These are phyloP conservation scores for Penicillium polonicum DNA, from an alignment of 2,329 filamentous ascomycete species.

Conservation along the genomic window DNA sequence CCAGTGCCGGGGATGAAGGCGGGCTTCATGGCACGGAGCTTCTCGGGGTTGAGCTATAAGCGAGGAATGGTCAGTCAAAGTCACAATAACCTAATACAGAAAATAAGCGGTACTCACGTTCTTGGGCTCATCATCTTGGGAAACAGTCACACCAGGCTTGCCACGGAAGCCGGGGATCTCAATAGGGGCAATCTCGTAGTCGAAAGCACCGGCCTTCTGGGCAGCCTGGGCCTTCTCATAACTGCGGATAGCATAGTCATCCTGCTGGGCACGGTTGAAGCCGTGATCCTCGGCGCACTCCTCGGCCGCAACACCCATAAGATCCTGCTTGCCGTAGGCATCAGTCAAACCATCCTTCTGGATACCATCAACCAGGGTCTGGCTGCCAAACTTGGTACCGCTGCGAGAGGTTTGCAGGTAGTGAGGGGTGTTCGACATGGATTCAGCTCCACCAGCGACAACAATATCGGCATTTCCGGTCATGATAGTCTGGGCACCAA, in stretches of 20 bases:
- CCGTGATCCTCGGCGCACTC: constrained; percentile 83
- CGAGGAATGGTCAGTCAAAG: constrained; percentile 3
- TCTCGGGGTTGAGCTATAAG: constrained; percentile 67
- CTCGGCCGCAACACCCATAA: constrained; percentile 93
- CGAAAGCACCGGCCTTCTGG: constrained; percentile 76
- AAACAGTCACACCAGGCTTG: constrained; percentile 78
- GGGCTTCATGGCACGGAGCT: constrained; percentile 80
- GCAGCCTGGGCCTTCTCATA: constrained; percentile 93
- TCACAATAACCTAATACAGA: neutral
- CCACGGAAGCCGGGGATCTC: constrained; percentile 84
- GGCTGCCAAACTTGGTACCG: constrained; percentile 92
- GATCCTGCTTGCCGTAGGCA: constrained; percentile 85
- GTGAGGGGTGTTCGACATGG: constrained; percentile 97
- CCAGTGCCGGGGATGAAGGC: constrained; percentile 74
- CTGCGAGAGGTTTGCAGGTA: constrained; percentile 85
- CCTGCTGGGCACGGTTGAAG: constrained; percentile 81
- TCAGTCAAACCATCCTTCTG: constrained; percentile 94
- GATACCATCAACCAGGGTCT: constrained; percentile 83
- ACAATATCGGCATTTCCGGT: constrained; percentile 91
- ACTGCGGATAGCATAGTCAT: constrained; percentile 90
- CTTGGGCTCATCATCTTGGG: constrained; percentile 92
- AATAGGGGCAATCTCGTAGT: constrained; percentile 82
- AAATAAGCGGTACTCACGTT: constrained; percentile 56
- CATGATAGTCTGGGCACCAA: constrained; percentile 96
- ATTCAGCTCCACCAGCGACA: constrained; percentile 92